Evolutionary conservation across 2,329 filamentous ascomycete species (phyloP).

Genomic region (Fusarium verticillioides): DNA sequence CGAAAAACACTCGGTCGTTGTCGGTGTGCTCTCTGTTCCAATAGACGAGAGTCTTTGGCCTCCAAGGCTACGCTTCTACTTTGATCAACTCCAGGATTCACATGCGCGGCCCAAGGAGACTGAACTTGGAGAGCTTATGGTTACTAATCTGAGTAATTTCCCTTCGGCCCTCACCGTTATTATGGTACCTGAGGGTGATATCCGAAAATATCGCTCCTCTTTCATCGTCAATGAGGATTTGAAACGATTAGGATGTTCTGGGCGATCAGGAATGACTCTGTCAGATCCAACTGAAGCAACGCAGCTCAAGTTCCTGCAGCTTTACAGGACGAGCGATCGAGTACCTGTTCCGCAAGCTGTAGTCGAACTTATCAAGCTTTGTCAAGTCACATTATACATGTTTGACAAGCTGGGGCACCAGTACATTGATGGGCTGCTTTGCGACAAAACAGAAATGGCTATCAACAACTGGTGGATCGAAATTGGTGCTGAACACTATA

Average conservation of each 20-base stretch:
- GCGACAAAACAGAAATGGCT: constrained; percentile 90
- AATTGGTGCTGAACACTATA: constrained; percentile 91
- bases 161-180: constrained; percentile 95
- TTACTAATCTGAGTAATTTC: constrained; percentile 92
- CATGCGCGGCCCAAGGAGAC: constrained; percentile 88
- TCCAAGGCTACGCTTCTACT: constrained; percentile 80
- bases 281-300: constrained; percentile 82
- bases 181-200: constrained; percentile 85
- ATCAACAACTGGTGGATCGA: constrained; percentile 97
- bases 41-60: constrained; percentile 85
- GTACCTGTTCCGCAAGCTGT: constrained; percentile 83
- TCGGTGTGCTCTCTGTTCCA: constrained; percentile 84
- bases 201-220: constrained; percentile 79
- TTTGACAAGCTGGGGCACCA: constrained; percentile 89
- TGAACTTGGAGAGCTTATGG: constrained; percentile 84
- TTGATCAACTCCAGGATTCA: constrained; percentile 85
- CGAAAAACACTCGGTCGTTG: constrained; percentile 78
- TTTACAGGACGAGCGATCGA: constrained; percentile 88
- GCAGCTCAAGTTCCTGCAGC: constrained; percentile 88
- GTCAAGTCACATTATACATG: constrained; percentile 86
- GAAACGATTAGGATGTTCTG: constrained; percentile 91
- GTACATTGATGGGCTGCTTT: constrained; percentile 91
- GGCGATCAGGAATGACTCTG: constrained; percentile 85
- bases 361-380: constrained; percentile 88
- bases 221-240: constrained; percentile 96